Evolutionary conservation across 805 yeast species (phyloP), one percentile per base, ranked within the genome.

Genomic region (Gaillardinia entomophila): DNA sequence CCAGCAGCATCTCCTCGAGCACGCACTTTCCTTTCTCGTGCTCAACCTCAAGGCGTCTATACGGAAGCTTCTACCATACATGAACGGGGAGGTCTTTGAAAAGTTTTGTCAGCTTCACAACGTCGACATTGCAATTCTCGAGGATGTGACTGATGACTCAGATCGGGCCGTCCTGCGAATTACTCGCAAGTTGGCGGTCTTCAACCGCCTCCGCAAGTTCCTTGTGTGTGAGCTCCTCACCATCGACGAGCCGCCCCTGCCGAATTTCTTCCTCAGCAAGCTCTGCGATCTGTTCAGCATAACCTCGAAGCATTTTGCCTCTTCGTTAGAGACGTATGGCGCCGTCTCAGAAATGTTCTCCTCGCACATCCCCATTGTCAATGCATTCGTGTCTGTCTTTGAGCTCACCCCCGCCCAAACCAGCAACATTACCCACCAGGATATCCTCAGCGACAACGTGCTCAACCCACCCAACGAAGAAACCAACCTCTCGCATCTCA

Each of bases 21-120:
- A 55, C 34, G 27, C 60, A 4, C 45, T 66, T 19, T 33, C 43
- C 17, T 51, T 60, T 17, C 38, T 63, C 25, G 49, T 47, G 15
- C 41, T 57, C 32, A 57, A 59, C 36, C 32, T 60, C 19, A 53
- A 40, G 32, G 31, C 38, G n/a, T 55, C 61, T 3, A 53, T 62
- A 12, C 31, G 45, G 6, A 50, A 50, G 14, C 40, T 63, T 6
- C 33, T 66, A 2, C 63, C 68, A 0, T 36, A 42, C 16, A 35
- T 60, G 20, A 62, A 66, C 37, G 71, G 72, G 1, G 56, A 53
- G 1, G 40, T 55, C 7, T 46, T 66, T 17, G 68, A 66, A 35
- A 58, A 61, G 38, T 66, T 63, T 35, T 62, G 68, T 34, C 43
- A 44, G 15, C 54, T 65, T n/a, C 63, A 66, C 36, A 52, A 56